Evolutionary conservation across 2,329 filamentous ascomycete genomes (phyloP).

Genomic region (Didymella pinodella): DNA sequence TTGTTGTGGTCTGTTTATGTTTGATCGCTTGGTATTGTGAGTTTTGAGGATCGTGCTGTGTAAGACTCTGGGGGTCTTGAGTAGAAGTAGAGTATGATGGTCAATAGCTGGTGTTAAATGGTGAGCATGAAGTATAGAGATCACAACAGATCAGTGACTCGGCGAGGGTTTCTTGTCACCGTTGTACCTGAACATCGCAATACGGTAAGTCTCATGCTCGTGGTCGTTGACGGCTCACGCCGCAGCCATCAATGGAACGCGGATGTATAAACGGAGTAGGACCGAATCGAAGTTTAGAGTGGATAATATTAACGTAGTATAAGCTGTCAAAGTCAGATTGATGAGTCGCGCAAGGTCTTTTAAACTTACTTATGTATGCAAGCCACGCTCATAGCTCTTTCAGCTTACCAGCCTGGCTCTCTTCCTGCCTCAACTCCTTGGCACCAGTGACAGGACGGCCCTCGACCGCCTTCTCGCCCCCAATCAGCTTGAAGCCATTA

Average conservation of each 20-base stretch:
- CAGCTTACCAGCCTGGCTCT: slow-evolving; percentile 45
- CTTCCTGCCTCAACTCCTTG: slow-evolving; percentile 47
- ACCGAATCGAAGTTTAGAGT: background rate
- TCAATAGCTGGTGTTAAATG: background rate
- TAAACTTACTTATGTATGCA: background rate
- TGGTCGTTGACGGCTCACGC: background rate
- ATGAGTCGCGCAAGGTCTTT: no score
- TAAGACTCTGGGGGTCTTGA: background rate
- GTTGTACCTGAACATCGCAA: background rate
- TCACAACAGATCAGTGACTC: background rate
- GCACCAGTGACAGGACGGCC: slow-evolving; percentile 50
- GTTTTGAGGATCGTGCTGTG: background rate
- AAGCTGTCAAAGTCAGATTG: background rate
- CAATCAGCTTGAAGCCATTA: slow-evolving; percentile 76
- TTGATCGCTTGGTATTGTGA: background rate
- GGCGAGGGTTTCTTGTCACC: background rate
- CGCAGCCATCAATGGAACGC: background rate
- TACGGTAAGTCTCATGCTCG: background rate
- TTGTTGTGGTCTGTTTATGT: background rate
- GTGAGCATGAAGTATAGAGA: background rate
- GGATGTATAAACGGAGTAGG: background rate
- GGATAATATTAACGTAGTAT: background rate
- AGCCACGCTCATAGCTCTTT: slow-evolving; percentile 51
- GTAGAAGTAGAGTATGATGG: background rate
- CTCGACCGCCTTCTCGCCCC: slow-evolving; percentile 67